Evolutionary conservation across 805 yeast species (phyloP), one percentile per base, ranked within the genome.

Genomic region (Saccharomyces eubayanus): DNA sequence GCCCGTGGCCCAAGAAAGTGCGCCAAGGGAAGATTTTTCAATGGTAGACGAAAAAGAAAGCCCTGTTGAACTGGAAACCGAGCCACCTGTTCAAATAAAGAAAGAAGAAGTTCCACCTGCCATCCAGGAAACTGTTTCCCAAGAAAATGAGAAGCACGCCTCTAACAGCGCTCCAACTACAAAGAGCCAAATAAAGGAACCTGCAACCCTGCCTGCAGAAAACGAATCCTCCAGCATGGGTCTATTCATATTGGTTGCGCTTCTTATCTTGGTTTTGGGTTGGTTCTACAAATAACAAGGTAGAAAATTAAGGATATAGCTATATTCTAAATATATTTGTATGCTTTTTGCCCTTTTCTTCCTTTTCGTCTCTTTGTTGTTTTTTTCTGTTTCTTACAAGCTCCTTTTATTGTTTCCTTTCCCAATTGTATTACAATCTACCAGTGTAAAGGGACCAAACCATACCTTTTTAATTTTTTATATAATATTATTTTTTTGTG

Each of bases 241-340:
- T 59, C 67, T 77, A 59, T 60, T 81, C 70, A 68, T 76, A 67
- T 66, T 73, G 71, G 77, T 76, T 67, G 88, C 83, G 62, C 73
- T 79, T 46, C 64, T 82, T 54, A 78, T 82, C 31, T 71, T 82
- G 62, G 65, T 80, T 48, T 71, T 85, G 57, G 92, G 90, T 51
- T 86, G 90, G 89, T 75, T 83, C 69, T 79, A 85, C 61, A 82
- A 82, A 63, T 84, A 74, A 71, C 20, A 9, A 16, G 43, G 43
- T 10, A 4, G 11, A 31, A 36, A 21, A 36, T 16, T 16, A 21
- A 36, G 43, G 43, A 36, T 36, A 36, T 36, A 36, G 43, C 43
- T 36, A 16, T 36, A 36, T 36, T 36, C 43, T 36, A 36, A 36
- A 16, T 36, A 36, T 36, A 36, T 36, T 9, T 36, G 2, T 36